Evolutionary conservation across 1,284 basidiomycete species (phyloP).

Genomic region (Psilocybe mexicana): DNA sequence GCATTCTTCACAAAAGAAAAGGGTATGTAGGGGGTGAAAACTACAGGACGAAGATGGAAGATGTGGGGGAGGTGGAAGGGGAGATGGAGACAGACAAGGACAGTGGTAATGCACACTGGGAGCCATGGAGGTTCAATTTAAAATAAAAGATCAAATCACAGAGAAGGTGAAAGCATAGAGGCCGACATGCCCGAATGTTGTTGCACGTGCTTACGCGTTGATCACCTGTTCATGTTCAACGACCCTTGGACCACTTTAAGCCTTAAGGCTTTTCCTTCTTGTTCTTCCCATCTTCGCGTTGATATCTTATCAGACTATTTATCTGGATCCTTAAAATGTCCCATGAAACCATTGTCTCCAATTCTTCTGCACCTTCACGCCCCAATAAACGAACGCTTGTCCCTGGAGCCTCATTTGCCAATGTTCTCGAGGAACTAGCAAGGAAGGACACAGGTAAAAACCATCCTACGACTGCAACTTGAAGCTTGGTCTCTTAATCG

Average conservation of each 20-base stretch:
- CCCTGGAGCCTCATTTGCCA: constrained; percentile 55
- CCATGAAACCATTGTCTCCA: background rate
- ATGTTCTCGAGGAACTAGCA: constrained; percentile 66
- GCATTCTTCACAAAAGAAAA: constrained; percentile 99
- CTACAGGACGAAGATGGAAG: constrained; percentile 70
- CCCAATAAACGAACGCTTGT: background rate
- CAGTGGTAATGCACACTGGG: constrained; percentile 71
- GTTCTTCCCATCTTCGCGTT: background rate
- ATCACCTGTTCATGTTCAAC: background rate
- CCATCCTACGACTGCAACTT: background rate
- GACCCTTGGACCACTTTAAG: background rate
- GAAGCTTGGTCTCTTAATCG: background rate
- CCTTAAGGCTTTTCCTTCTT: background rate
- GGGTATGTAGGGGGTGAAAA: constrained; percentile 80
- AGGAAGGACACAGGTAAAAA: constrained; percentile 32
- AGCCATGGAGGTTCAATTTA: constrained; percentile 29
- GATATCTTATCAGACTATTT: background rate
- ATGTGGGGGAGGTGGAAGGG: constrained; percentile 72
- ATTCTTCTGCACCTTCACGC: background rate
- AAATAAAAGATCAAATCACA: too few species aligned
- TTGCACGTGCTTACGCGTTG: background rate
- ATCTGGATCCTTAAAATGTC: background rate
- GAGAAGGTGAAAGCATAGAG: too few species aligned
- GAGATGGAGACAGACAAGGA: constrained; percentile 61
- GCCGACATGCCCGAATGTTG: background rate